Base-by-base conservation (phyloP, 2,329 filamentous ascomycete species). In the Neocatenulostroma microsporum region DNA sequence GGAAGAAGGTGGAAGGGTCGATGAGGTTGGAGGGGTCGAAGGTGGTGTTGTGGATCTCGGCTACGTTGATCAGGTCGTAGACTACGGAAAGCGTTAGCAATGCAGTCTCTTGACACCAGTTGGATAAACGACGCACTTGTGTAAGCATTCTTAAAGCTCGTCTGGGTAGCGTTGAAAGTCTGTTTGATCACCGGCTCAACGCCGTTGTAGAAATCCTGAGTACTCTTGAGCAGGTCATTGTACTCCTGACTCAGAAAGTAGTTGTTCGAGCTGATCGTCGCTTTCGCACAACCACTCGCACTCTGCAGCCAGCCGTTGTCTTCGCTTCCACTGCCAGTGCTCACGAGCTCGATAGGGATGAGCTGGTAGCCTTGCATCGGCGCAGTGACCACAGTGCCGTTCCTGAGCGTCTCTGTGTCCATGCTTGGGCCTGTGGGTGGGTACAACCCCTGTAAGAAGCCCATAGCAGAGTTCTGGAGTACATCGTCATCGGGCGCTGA, bases 371-470 rank as follows among this genome's bases (percentile, higher is more conserved):
- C 87, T 42, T 76, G 69, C 54, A 94, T 64, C 0, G 88, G 86
- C 2, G 78, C 67, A 39, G 76, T 64, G 10, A 88, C 67, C 3
- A 62, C 66, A 15, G 74, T 74, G 33, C 82, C 82, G 60, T 94
- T 87, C 50, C 75, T 76, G 26, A 94, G 73, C 2, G 67, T 76
- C 62, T 84, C 71, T 23, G 69, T 62, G 9, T 70, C 68, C 2
- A 65, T 56, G 5, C 62, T 56, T 11, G 57, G 48, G 39, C 77
- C 77, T 1, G 80, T 76, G 1, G 88, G 85, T 8, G 88, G 88
- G 57, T 94, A 95, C 14, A 95, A 70, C 20, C 79, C 86, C 64
- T 94, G 88, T 19, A 89, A 64, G 66, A 94, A 94, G 21, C 76
- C 82, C 30, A 74, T 69, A 40, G 84, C 85, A 2, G 85, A 89